Conservation (phyloP, 257 asterid genomes). For the Solanum bulbocastanum region DNA sequence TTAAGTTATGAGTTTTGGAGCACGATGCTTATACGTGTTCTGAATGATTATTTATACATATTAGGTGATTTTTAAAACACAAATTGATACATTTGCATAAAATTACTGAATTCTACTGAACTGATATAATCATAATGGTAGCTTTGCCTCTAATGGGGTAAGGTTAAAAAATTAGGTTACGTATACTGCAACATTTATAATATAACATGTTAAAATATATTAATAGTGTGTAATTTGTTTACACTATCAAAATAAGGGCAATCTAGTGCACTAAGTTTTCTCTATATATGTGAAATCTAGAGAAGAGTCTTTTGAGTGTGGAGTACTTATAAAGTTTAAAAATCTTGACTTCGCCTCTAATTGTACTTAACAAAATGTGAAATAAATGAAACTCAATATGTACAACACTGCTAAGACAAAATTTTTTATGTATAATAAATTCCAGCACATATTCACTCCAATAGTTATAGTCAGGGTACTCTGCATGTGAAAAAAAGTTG, state of each 20-base stretch:
- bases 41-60: not conserved
- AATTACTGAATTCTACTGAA: not conserved
- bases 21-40: not conserved
- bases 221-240: not conserved
- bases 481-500: not conserved
- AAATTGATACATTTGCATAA: not conserved
- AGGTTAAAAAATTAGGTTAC: not conserved
- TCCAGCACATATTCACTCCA: not conserved
- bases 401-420: not conserved
- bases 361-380: not conserved
- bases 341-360: not conserved
- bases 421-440: not conserved
- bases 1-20: not conserved
- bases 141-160: not conserved
- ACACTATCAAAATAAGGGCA: not conserved
- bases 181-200: not conserved
- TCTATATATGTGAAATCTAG: fast-evolving
- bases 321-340: not conserved
- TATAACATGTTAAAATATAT: not conserved
- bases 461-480: not conserved
- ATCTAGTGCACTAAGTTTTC: not conserved
- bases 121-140: not conserved
- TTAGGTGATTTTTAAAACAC: not conserved
- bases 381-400: not conserved
- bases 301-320: not conserved